Percentiles rank a stretch among this genome's conserved stretches.
phyloP scores from a whole-genome alignment of 352 stramenopile species.

The Elongisporangium undulatum region DNA sequence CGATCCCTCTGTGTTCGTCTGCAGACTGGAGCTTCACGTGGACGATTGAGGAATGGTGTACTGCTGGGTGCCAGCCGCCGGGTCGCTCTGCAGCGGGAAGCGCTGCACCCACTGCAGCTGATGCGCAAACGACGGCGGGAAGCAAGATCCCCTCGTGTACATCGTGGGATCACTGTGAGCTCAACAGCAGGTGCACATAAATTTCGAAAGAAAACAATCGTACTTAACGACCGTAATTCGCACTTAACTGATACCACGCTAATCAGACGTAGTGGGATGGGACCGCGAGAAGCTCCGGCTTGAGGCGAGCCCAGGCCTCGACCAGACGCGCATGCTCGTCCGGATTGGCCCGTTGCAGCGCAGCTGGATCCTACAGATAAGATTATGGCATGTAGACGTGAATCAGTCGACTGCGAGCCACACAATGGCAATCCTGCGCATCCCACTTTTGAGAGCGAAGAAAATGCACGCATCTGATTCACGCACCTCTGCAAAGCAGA shows the following conservation, averaged over 20 bases:
- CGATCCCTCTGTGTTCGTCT: background rate
- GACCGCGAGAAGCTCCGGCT: constrained; percentile 62
- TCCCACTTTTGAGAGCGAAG: background rate
- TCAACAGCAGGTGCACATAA: background rate
- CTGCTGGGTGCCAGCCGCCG: background rate
- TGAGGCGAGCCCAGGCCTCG: constrained; percentile 60
- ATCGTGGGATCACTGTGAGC: background rate
- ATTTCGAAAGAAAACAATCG: background rate
- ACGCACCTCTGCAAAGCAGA: constrained; percentile 84
- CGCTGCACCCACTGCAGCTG: background rate
- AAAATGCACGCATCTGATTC: constrained; percentile 1
- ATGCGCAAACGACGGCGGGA: background rate
- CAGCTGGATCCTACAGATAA: constrained; percentile 45
- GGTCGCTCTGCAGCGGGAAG: background rate
- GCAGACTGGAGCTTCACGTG: background rate
- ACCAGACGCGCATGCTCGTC: constrained; percentile 70
- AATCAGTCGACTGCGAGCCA: background rate
- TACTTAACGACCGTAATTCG: background rate
- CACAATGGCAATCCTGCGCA: background rate
- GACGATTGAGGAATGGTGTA: background rate
- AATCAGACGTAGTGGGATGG: constrained; percentile 11
- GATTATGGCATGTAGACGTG: background rate
- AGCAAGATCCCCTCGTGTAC: background rate
- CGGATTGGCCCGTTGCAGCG: constrained; percentile 64
- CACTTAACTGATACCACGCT: background rate